Base-by-base conservation (phyloP, 139 green algal genomes). In the Micractinium conductrix region DNA sequence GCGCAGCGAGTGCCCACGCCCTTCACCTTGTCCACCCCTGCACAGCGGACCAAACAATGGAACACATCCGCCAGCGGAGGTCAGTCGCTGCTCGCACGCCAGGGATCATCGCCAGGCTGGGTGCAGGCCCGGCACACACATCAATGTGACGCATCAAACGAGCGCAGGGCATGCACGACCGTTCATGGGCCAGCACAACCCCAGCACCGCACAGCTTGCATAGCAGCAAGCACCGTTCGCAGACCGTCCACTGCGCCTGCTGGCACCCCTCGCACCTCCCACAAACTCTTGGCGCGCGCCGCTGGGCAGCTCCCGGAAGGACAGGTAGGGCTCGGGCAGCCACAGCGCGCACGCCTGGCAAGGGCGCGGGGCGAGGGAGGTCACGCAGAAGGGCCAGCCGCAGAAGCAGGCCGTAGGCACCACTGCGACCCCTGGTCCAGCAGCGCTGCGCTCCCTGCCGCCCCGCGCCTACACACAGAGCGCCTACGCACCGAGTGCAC, bases 301-400 rank as follows among this genome's bases (percentile, higher is more conserved):
- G 16, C 76, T 58, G 4, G 76, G 55, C 76, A 82, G 58, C 38
- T 82, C 76, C 24, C 76, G 55, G n/a, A 26, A n/a, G 4, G 38
- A 67, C 37, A 82, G 30, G 42, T 70, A 75, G 21, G 74, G 50
- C 62, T 91, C 91, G 3, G 92, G 87, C 24, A 94, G 85, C 91
- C 91, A 96, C 80, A 95, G 70, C 6, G 87, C 93, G 62, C 94
- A 96, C 42, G 94, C 87, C 85, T 80, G 81, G 74, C 21, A 74
- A 16, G 4, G 38, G n/a, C n/a, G n/a, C 1, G 38, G 12, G 10
- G 60, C n/a, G n/a, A n/a, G 26, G 60, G 26, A 68, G 60, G 60
- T 24, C 60, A 68, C 2, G 60, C 26, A 2, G 60, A n/a, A 21
- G 60, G 28, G 60, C 4, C 60, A 6, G 21, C 3, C 3, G 60